phyloP scores from a whole-genome alignment of 1,284 basidiomycete species.

The Moesziomyces globuligerus region DNA sequence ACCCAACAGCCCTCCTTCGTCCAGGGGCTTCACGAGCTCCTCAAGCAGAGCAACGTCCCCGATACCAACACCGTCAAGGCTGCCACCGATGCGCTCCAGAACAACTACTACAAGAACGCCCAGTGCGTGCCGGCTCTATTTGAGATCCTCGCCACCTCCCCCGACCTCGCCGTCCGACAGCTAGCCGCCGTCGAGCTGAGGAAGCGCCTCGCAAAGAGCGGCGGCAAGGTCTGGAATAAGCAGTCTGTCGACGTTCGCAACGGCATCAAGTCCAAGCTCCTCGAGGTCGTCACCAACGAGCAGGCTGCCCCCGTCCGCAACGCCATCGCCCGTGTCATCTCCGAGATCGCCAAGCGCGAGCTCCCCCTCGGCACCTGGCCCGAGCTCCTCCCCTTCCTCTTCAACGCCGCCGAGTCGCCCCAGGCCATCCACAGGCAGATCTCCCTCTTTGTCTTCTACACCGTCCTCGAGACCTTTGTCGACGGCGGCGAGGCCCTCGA shows the following conservation, averaged over 20 bases:
- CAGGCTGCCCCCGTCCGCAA: constrained; percentile 77
- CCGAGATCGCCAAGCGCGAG: constrained; percentile 91
- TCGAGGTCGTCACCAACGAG: constrained; percentile 82
- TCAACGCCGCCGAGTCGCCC: constrained; percentile 79
- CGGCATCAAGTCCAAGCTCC: constrained; percentile 86
- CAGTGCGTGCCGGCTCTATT: constrained; percentile 91
- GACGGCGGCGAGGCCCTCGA: constrained; percentile 77
- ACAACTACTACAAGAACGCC: constrained; percentile 80
- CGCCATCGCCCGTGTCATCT: constrained; percentile 88
- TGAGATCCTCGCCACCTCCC: constrained; percentile 84
- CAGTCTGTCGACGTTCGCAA: constrained; percentile 78
- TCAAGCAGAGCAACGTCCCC: constrained; percentile 65
- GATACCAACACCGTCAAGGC: constrained; percentile 65
- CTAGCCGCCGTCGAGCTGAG: constrained; percentile 97
- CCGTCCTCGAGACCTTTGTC: constrained; percentile 89
- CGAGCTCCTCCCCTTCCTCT: constrained; percentile 86
- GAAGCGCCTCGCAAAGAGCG: constrained; percentile 85
- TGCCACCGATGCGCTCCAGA: constrained; percentile 79
- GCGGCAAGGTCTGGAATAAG: constrained; percentile 84
- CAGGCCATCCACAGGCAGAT: constrained; percentile 85
- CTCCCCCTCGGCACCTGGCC: constrained; percentile 85
- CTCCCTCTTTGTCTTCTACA: constrained; percentile 89
- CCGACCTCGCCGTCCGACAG: constrained; percentile 85
- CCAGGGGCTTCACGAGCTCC: constrained; percentile 61
- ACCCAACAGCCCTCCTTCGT: constrained; percentile 52